Evolutionary conservation across 2,329 filamentous ascomycete genomes (phyloP).

Genomic region (Hysterium pulicare): DNA sequence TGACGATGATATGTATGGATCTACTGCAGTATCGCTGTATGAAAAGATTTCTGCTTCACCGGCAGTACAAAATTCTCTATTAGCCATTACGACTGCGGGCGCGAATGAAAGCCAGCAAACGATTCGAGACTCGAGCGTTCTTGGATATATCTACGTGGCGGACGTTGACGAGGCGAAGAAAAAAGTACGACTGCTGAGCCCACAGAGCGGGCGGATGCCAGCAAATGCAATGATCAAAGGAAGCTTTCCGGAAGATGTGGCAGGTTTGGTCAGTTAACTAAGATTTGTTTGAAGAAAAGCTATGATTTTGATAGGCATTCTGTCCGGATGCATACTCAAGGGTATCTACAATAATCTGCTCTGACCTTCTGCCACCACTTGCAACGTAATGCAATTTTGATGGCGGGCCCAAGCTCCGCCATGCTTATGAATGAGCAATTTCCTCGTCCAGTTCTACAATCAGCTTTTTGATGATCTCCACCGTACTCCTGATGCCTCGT

Average conservation of each 20-base stretch:
- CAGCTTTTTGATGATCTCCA: constrained; percentile 68
- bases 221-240: constrained; percentile 79
- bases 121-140: constrained; percentile 76
- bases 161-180: constrained; percentile 84
- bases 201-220: constrained; percentile 77
- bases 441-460: constrained; percentile 26
- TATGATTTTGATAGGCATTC: too few relatives aligned
- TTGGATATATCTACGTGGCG: constrained; percentile 90
- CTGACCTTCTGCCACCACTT: too few relatives aligned
- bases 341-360: too few relatives aligned
- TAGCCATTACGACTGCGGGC: constrained; percentile 80
- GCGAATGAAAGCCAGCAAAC: constrained; percentile 66
- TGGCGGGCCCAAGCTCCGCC: too few relatives aligned
- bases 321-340: too few relatives aligned
- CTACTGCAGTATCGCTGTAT: constrained; percentile 45
- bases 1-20: constrained; percentile 44
- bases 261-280: constrained; percentile 62
- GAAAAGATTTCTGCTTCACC: constrained; percentile 63
- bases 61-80: constrained; percentile 72
- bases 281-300: too few relatives aligned
- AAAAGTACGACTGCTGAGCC: constrained; percentile 76
- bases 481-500: constrained; percentile 68
- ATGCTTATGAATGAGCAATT: not conserved
- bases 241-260: constrained; percentile 79
- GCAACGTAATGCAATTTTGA: not conserved